Base-by-base conservation (phyloP, 331 rosid species). In the Pyrus hybrid region DNA sequence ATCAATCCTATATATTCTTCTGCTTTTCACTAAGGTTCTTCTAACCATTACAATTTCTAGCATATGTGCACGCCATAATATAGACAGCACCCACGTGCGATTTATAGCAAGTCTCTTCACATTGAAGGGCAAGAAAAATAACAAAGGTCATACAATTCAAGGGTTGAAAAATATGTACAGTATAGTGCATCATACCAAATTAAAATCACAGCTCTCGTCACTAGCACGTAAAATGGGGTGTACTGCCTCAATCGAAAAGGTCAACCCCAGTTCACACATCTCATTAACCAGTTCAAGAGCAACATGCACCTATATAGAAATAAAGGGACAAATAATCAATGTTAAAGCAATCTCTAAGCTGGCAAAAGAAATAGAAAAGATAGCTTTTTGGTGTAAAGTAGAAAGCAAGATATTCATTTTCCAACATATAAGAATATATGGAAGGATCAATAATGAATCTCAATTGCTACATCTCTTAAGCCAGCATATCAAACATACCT, bases 221-320 rank as follows among this genome's bases (percentile, higher is more conserved):
- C 83, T 73, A 14, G 80, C 86, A 25, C 69, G 88, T 75, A 95
- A 79, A 77, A 95, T 82, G 80, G 81, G 60, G 57, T 83, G 84
- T 61, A 92, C 74, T 76, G 76, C 80, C 69, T 67, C 77, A 12
- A 75, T 68, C 49, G 97, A 83, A 20, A 80, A 68, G 63, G 57
- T 74, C 80, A 83, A 70, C 75, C 88, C 99, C 72, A 76, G 83
- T 81, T 88, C 83, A 83, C 87, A 86, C 91, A 90, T 84, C 80
- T 84, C 86, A 56, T 89, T 88, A 66, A 85, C 88, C 56, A 90
- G 49, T 78, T 86, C 90, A 86, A 94, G 87, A 70, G 93, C 99
- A 63, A 25, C 45, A 75, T 80, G 89, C 80, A 88, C 90, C 99
- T 94, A 84, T 74, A 80, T 78, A 60, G 23, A 61, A 65, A 73